These are phyloP conservation scores for Puccinia polysora DNA, from an alignment of 1,284 basidiomycete species.

Conservation along the genomic window DNA sequence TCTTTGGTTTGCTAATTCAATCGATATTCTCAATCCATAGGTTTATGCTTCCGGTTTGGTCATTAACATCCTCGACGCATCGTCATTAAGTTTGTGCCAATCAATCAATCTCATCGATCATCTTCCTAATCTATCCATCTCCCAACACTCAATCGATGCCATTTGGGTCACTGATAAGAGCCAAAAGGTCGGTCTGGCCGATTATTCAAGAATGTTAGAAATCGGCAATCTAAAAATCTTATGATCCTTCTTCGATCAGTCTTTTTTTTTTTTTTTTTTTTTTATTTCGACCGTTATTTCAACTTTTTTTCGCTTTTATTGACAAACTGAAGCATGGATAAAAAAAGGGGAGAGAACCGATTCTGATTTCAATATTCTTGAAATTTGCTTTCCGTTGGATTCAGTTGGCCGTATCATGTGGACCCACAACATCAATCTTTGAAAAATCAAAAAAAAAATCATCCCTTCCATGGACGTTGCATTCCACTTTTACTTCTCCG, in stretches of 20 bases:
- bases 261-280: neutral
- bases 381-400: too few species aligned
- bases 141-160: conserved; percentile 14
- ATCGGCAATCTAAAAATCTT: neutral
- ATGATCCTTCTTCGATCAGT: neutral
- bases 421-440: conserved; percentile 21
- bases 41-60: conserved; percentile 28
- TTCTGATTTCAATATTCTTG: too few species aligned
- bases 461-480: conserved; percentile 12
- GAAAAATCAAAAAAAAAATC: conserved; percentile 11
- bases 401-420: conserved; percentile 29
- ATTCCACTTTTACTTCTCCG: conserved; percentile 32
- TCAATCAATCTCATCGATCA: conserved; percentile 22
- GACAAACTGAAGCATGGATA: too few species aligned
- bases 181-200: neutral
- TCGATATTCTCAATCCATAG: too few species aligned
- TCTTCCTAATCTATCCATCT: conserved; percentile 5
- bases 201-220: neutral
- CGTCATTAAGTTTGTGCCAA: conserved; percentile 3
- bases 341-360: too few species aligned
- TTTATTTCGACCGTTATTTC: too few species aligned
- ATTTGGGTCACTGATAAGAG: conserved; percentile 11
- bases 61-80: conserved; percentile 18
- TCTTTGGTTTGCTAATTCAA: too few species aligned
- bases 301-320: too few species aligned